phyloP scores from a whole-genome alignment of 768 basidiomycete genomes.

The Clitopilus passeckerianus region DNA sequence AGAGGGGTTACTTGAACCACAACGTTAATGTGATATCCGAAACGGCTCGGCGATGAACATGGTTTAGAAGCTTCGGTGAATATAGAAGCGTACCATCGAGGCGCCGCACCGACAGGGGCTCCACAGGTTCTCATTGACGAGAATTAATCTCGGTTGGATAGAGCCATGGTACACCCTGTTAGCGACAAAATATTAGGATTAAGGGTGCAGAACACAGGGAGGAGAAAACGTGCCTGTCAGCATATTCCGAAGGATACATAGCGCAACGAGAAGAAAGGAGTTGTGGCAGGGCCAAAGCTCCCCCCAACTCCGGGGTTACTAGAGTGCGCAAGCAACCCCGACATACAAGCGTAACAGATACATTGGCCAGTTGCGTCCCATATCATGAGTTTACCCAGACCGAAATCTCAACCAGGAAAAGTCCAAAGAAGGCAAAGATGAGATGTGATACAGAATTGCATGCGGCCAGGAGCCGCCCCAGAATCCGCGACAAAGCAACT shows the following conservation, averaged over 20 bases:
- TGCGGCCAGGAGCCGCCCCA: conserved; percentile 41
- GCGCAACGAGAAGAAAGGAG: conserved; percentile 44
- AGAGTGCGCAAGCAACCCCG: conserved; percentile 32
- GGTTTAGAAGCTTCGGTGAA: not conserved
- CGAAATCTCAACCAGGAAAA: conserved; percentile 39
- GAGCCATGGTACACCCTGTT: conserved; percentile 42
- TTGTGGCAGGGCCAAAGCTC: conserved; percentile 36
- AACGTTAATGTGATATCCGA: conserved; percentile 39
- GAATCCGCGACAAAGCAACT: conserved; percentile 42
- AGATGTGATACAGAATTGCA: conserved; percentile 50
- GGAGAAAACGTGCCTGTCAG: conserved; percentile 36
- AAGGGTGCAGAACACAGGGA: not conserved
- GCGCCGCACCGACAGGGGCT: conserved; percentile 42
- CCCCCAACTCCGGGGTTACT: conserved; percentile 22
- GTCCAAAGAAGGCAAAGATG: conserved; percentile 40
- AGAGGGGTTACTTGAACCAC: conserved; percentile 44
- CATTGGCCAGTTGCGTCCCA: conserved; percentile 47
- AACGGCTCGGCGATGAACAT: conserved; percentile 9
- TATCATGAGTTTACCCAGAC: conserved; percentile 46
- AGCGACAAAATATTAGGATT: not conserved
- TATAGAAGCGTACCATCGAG: conserved; percentile 30
- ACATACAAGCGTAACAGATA: conserved; percentile 40
- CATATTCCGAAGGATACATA: conserved; percentile 48
- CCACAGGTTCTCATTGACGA: conserved; percentile 45
- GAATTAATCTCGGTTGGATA: conserved; percentile 47